These are phyloP conservation scores for Coemansia sp. DNA, from an alignment of 192 early-diverging fungal genomes.

Conservation along the genomic window DNA sequence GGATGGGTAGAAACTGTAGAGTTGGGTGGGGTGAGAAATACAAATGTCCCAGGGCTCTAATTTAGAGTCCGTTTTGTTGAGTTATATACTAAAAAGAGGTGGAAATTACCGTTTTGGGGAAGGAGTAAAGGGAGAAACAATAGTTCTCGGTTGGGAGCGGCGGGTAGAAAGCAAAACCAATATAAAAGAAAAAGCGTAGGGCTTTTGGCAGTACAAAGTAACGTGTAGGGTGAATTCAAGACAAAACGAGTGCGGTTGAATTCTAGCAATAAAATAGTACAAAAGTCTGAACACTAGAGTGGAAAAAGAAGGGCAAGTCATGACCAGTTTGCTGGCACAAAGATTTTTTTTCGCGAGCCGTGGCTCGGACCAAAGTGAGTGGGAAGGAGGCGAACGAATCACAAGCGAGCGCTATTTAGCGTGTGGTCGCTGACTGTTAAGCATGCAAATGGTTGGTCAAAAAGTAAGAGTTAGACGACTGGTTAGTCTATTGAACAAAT, in stretches of 20 bases:
- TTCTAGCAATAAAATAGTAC: background rate
- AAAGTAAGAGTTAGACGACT: background rate
- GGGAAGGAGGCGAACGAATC: background rate
- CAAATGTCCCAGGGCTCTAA: background rate
- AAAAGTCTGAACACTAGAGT: background rate
- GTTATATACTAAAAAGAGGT: background rate
- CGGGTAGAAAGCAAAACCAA: background rate
- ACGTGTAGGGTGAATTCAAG: background rate
- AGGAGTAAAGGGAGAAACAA: background rate
- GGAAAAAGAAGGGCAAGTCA: background rate
- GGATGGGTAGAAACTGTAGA: background rate
- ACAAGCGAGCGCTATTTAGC: background rate
- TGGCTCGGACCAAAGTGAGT: background rate
- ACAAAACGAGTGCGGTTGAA: background rate
- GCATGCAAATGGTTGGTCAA: background rate
- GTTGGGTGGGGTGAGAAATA: background rate
- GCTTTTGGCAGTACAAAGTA: background rate
- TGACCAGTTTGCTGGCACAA: background rate
- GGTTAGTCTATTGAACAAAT: too few species aligned
- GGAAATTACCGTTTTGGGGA: background rate
- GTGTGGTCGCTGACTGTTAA: background rate
- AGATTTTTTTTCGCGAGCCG: background rate
- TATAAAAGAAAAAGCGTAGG: background rate
- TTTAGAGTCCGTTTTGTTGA: background rate
- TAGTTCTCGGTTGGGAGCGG: background rate